Conservation (phyloP, 2,329 filamentous ascomycete species). For the Trichoderma semiorbis region DNA sequence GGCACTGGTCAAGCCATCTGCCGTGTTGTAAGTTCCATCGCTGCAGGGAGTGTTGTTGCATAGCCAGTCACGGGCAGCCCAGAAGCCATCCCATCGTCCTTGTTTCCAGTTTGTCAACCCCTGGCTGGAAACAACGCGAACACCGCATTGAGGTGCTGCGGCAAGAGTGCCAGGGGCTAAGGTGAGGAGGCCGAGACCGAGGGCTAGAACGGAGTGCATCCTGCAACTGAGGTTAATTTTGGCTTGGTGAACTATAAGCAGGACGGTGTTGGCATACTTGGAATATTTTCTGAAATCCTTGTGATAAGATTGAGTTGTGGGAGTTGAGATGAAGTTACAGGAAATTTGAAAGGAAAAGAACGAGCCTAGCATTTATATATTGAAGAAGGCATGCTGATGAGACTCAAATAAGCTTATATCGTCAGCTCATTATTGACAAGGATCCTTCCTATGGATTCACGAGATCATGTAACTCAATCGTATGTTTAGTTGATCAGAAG, state of each 20-base stretch:
- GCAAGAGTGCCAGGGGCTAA: neutral
- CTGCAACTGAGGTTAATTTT: neutral
- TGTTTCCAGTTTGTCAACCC: neutral
- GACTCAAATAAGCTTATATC: neutral
- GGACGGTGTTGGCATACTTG: neutral
- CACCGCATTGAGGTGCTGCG: neutral
- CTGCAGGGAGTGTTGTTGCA: neutral
- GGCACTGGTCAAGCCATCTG: neutral
- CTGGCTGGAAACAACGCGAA: neutral
- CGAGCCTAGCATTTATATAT: neutral
- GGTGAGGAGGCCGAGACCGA: neutral
- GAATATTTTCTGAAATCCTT: neutral
- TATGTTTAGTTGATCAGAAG: neutral
- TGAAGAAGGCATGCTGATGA: neutral
- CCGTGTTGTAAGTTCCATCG: neutral
- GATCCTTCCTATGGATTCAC: neutral
- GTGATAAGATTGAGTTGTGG: neutral
- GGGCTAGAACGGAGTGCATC: neutral
- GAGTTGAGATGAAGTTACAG: neutral
- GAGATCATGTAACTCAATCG: neutral
- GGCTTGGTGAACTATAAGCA: neutral
- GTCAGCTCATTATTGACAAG: neutral
- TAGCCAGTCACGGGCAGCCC: neutral
- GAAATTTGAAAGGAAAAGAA: neutral
- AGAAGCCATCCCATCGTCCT: neutral